phyloP scores from a whole-genome alignment of 73 alveolate genomes.

The Paramecium sonneborni region DNA sequence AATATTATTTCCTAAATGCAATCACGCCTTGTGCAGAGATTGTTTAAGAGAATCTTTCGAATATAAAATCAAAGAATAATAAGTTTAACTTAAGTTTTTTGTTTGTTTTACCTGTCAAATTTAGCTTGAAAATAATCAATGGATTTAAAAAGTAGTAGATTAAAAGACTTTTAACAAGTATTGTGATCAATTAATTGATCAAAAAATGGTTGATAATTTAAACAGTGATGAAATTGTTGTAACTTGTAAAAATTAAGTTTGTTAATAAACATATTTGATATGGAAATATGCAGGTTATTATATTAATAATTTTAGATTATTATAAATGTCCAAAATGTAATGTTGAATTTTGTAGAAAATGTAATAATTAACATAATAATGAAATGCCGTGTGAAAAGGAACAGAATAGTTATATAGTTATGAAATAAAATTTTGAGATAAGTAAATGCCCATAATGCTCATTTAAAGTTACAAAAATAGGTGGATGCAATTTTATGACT shows the following conservation, averaged over 20 bases:
- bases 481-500: slow-evolving; percentile 28
- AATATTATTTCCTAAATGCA: neutral
- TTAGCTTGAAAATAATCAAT: neutral
- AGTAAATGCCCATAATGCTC: slow-evolving; percentile 37
- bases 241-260: neutral
- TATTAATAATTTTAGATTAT: neutral
- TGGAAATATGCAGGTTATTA: slow-evolving; percentile 38
- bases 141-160: neutral
- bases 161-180: neutral
- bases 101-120: neutral
- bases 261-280: neutral
- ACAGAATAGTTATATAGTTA: neutral
- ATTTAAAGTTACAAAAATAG: neutral
- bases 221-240: neutral
- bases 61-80: neutral
- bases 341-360: neutral
- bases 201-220: neutral
- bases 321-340: neutral
- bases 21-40: neutral
- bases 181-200: neutral
- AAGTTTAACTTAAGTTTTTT: neutral
- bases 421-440: neutral
- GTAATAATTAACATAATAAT: neutral
- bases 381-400: neutral
- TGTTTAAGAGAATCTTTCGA: neutral